phyloP scores from a whole-genome alignment of 345 rosid species.

The Eucalyptus marginata region DNA sequence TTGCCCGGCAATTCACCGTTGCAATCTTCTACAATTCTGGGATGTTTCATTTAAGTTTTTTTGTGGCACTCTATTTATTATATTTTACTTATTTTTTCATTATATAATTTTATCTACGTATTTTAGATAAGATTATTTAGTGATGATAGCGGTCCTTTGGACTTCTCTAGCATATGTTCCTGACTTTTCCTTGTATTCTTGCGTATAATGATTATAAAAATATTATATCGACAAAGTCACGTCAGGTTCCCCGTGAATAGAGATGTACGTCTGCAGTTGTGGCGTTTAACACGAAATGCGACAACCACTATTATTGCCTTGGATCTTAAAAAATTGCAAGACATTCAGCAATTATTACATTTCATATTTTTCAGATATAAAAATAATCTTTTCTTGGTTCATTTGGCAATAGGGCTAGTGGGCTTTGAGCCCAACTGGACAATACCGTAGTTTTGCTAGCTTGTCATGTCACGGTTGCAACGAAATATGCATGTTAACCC shows the following conservation, averaged over 20 bases:
- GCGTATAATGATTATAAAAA: neutral
- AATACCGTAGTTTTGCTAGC: neutral
- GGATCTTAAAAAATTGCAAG: neutral
- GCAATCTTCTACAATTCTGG: neutral
- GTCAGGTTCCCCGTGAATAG: neutral
- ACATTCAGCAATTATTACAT: neutral
- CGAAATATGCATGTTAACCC: neutral
- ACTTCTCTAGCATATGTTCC: neutral
- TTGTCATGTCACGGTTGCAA: neutral
- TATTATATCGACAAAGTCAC: neutral
- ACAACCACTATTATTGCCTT: neutral
- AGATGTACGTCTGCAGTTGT: neutral
- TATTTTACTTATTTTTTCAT: neutral
- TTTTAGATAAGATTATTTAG: neutral
- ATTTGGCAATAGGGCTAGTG: neutral
- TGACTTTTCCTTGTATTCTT: neutral
- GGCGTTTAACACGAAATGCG: neutral
- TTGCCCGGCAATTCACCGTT: neutral
- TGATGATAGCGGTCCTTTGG: neutral
- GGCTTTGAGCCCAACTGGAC: neutral
- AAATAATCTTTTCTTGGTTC: neutral
- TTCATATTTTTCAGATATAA: neutral
- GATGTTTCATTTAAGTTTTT: neutral
- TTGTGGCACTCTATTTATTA: neutral
- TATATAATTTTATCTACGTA: neutral